Conservation (phyloP, 495 filamentous ascomycete species). For the Trichoderma reesei region DNA sequence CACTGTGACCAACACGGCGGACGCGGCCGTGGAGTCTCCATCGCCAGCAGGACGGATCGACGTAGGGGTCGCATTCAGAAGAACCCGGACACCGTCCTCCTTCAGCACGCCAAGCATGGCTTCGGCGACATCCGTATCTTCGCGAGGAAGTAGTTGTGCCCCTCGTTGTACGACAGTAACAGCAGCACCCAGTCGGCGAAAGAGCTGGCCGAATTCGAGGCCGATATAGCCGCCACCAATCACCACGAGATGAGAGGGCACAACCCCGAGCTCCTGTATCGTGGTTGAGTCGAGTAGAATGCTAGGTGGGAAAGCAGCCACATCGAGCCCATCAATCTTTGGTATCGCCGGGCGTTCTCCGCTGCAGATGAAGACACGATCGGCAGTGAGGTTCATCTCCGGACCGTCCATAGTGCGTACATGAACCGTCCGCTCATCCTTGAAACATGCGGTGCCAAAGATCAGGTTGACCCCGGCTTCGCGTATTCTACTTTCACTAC, state of each 20-base stretch:
- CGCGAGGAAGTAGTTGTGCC: conserved; percentile 29
- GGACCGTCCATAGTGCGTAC: conserved; percentile 22
- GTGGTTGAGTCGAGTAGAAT: conserved; percentile 37
- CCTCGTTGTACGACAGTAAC: conserved; percentile 38
- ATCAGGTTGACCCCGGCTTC: conserved; percentile 36
- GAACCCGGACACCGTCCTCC: conserved; percentile 32
- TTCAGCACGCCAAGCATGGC: conserved; percentile 25
- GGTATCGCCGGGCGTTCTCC: conserved; percentile 34
- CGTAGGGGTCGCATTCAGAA: conserved; percentile 20
- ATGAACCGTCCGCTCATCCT: conserved; percentile 22
- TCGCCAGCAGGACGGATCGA: conserved; percentile 11
- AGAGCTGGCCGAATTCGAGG: conserved; percentile 43
- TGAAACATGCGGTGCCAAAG: conserved; percentile 33
- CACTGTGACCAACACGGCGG: conserved; percentile 9
- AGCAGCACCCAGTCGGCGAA: conserved; percentile 33
- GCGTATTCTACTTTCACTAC: conserved; percentile 29
- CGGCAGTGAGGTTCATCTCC: conserved; percentile 21
- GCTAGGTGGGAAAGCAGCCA: conserved; percentile 14
- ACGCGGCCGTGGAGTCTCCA: conserved; percentile 6
- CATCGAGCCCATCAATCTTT: conserved; percentile 25
- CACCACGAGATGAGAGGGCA: conserved; percentile 39
- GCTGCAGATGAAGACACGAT: conserved; percentile 37
- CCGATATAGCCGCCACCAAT: conserved; percentile 43
- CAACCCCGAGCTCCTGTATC: conserved; percentile 34
- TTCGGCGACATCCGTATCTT: conserved; percentile 35